A percentile compares a stretch with the other conserved stretches of the same genome.
Conservation (phyloP, 2,329 filamentous ascomycete genomes). For the Trichoderma sp. region DNA sequence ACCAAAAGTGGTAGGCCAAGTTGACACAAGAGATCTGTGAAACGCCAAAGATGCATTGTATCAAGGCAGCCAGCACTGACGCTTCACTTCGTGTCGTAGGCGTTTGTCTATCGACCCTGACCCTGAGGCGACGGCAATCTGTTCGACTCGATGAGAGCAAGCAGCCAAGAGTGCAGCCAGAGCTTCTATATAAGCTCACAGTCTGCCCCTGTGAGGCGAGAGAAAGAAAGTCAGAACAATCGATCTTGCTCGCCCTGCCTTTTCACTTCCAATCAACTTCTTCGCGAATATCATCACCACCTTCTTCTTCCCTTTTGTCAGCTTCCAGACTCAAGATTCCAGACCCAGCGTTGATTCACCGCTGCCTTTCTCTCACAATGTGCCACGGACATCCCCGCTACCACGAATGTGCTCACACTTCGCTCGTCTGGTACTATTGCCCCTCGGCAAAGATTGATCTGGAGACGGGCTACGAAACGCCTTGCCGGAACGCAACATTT, state of each 20-base stretch:
- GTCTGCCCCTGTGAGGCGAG: not conserved
- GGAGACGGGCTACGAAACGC: conserved; percentile 51
- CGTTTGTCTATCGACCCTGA: not conserved
- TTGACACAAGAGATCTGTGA: not conserved
- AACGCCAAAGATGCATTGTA: not conserved
- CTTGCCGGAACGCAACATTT: conserved; percentile 53
- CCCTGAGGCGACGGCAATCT: not conserved
- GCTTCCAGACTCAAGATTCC: not conserved
- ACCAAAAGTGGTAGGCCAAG: not conserved
- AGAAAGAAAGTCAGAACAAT: not conserved
- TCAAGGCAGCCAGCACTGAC: not conserved
- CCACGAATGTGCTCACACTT: conserved; percentile 57
- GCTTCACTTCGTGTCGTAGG: not conserved
- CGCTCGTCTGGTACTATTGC: conserved; percentile 58
- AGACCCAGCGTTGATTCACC: too few species aligned
- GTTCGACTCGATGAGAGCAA: not conserved
- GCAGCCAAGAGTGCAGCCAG: not conserved
- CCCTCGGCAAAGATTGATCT: conserved; percentile 48
- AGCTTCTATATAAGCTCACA: conserved; percentile 1
- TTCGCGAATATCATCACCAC: not conserved
- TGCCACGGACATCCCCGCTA: conserved; percentile 56
- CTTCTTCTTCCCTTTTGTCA: not conserved
- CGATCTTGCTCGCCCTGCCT: not conserved
- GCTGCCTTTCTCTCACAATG: conserved; percentile 41
- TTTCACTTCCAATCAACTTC: not conserved